A percentile compares a stretch with the other conserved stretches of the same genome.
Conservation (phyloP, 495 filamentous ascomycete species). For the Aspergillus indologenus region DNA sequence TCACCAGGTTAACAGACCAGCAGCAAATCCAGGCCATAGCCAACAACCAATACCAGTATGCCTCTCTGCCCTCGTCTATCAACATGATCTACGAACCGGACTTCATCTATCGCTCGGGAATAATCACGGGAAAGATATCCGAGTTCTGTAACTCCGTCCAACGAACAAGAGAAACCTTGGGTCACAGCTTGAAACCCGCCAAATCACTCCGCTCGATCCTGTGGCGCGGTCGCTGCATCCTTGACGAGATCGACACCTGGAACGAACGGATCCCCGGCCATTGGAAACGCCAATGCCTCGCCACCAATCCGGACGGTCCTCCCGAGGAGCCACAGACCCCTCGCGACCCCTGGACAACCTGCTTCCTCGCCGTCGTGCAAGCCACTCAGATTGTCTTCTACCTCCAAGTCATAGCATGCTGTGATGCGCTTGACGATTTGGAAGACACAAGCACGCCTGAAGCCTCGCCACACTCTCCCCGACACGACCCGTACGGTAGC, state of each 20-base stretch:
- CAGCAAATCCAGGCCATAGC: constrained; percentile 13
- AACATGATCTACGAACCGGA: constrained; percentile 1
- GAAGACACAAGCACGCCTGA: background rate
- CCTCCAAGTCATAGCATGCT: background rate
- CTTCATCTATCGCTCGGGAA: background rate
- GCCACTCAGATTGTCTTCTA: constrained; percentile 1
- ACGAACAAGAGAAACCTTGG: background rate
- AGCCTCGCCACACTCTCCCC: too few species aligned
- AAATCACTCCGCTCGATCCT: background rate
- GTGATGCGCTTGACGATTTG: background rate
- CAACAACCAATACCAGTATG: constrained; percentile 1
- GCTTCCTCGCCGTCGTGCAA: constrained; percentile 1
- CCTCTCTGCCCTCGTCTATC: constrained; percentile 2
- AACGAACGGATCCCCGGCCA: background rate
- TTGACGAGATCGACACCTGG: constrained; percentile 6
- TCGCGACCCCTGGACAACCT: constrained; percentile 1
- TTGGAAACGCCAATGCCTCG: constrained; percentile 2
- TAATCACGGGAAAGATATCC: constrained; percentile 5
- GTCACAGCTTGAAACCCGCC: background rate
- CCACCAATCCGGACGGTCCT: background rate
- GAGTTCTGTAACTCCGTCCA: background rate
- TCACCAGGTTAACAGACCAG: background rate
- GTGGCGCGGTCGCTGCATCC: background rate
- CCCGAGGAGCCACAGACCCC: background rate
- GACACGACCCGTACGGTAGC: too few species aligned